phyloP scores from a whole-genome alignment of 2,329 filamentous ascomycete species.

The Mycosphaerelloides madeirae region DNA sequence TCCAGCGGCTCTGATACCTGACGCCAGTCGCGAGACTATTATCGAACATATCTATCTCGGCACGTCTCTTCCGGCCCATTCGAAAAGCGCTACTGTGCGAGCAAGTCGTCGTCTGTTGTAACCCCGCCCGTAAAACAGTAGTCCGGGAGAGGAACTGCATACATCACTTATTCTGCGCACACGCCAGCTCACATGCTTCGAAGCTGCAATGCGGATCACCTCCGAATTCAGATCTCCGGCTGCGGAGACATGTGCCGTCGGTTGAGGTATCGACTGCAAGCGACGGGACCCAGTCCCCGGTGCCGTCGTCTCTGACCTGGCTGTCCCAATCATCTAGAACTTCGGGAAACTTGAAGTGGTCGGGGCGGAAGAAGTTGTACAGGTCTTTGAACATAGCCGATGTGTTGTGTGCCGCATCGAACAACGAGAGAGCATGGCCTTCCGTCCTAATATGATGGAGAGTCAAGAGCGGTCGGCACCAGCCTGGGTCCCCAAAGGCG shows the following conservation, averaged over 20 bases:
- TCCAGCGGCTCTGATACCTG: constrained; percentile 17
- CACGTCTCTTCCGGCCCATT: constrained; percentile 10
- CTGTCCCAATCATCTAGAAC: constrained; percentile 18
- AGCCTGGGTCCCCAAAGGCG: constrained; percentile 16
- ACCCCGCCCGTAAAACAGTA: constrained; percentile 1
- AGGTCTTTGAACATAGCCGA: constrained; percentile 11
- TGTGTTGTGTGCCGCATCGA: constrained; percentile 12
- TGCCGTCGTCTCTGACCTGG: constrained; percentile 6
- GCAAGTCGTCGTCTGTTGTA: constrained; percentile 10
- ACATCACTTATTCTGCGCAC: constrained; percentile 16
- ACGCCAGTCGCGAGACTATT: background rate
- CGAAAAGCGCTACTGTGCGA: constrained; percentile 20
- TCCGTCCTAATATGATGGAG: constrained; percentile 20
- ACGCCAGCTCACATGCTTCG: constrained; percentile 14
- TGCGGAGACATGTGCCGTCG: constrained; percentile 1
- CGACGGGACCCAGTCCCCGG: constrained; percentile 7
- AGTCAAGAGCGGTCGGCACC: constrained; percentile 26
- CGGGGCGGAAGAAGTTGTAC: constrained; percentile 10
- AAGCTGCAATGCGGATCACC: constrained; percentile 8
- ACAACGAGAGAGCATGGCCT: constrained; percentile 17
- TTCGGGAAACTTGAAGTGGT: constrained; percentile 1
- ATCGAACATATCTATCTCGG: constrained; percentile 3
- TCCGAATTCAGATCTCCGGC: too few relatives aligned
- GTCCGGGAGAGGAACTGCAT: constrained; percentile 16
- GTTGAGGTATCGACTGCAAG: constrained; percentile 3